phyloP scores from a whole-genome alignment of 75 land plant genomes.

The Picea glauca region DNA sequence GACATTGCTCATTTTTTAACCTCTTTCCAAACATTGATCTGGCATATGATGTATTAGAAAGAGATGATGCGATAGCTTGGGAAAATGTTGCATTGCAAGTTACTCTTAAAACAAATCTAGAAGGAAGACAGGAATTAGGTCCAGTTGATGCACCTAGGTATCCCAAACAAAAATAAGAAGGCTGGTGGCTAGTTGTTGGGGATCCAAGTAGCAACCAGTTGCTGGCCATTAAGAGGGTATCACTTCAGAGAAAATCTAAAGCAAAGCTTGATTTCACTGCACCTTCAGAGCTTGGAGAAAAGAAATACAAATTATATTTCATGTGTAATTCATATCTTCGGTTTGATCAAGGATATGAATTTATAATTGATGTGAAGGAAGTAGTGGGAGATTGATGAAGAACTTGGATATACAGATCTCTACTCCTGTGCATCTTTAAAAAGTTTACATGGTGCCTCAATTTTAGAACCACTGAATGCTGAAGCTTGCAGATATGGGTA shows the following conservation, averaged over 20 bases:
- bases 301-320: slow-evolving; percentile 68
- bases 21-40: slow-evolving; percentile 87
- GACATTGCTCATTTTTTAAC: slow-evolving; percentile 35
- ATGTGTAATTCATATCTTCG: slow-evolving; percentile 96
- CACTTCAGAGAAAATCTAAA: slow-evolving; percentile 62
- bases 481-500: too few species aligned
- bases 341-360: slow-evolving; percentile 86
- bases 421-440: too few species aligned
- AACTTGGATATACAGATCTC: too few species aligned
- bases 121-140: slow-evolving; percentile 77
- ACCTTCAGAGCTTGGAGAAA: slow-evolving; percentile 71
- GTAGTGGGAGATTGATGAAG: slow-evolving; percentile 31
- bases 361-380: slow-evolving; percentile 72
- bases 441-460: too few species aligned
- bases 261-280: slow-evolving; percentile 74
- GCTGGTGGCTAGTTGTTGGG: slow-evolving; percentile 96
- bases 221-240: slow-evolving; percentile 78
- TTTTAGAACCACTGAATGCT: too few species aligned
- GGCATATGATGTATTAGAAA: slow-evolving; percentile 61
- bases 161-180: slow-evolving; percentile 89
- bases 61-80: slow-evolving; percentile 66
- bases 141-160: slow-evolving; percentile 84
- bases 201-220: slow-evolving; percentile 68
- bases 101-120: slow-evolving; percentile 74
- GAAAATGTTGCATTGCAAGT: slow-evolving; percentile 66